Evolutionary conservation across 1,284 basidiomycete genomes (phyloP).

Genomic region (Boletus mariae): DNA sequence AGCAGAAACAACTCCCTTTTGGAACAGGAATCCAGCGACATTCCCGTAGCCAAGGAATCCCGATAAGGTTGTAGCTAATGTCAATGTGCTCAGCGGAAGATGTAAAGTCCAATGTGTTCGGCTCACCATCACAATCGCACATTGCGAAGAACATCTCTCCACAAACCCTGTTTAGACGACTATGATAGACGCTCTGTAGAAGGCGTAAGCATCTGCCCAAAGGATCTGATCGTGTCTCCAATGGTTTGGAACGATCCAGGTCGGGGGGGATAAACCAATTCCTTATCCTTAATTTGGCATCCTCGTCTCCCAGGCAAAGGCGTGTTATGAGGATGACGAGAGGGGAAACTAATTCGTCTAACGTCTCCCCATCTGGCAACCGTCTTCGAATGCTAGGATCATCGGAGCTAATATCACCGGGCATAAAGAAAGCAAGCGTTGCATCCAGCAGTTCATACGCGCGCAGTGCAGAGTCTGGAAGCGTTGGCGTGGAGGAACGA

Average conservation of each 20-base stretch:
- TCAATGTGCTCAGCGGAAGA: background rate
- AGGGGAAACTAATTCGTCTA: constrained; percentile 79
- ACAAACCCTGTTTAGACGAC: constrained; percentile 64
- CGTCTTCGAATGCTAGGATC: constrained; percentile 53
- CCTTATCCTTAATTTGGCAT: constrained; percentile 52
- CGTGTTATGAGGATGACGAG: constrained; percentile 71
- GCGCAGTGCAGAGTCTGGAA: constrained; percentile 54
- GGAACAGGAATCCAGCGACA: constrained; percentile 87
- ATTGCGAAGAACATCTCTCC: constrained; percentile 86
- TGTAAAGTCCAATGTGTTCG: constrained; percentile 1
- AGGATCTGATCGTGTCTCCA: constrained; percentile 69
- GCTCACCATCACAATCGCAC: constrained; percentile 75
- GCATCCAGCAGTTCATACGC: constrained; percentile 64
- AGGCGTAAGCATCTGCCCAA: constrained; percentile 81
- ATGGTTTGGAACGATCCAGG: constrained; percentile 71
- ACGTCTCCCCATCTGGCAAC: constrained; percentile 45
- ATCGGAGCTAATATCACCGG: constrained; percentile 60
- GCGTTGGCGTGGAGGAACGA: constrained; percentile 28
- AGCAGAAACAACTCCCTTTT: constrained; percentile 76
- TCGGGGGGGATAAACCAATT: constrained; percentile 69
- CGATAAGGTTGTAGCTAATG: constrained; percentile 60
- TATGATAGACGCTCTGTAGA: constrained; percentile 68
- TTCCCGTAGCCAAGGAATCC: constrained; percentile 87
- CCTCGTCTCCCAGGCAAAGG: constrained; percentile 60
- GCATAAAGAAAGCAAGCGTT: constrained; percentile 62